Evolutionary conservation across 2,329 filamentous ascomycete genomes (phyloP), one percentile per base, ranked within the genome.

Genomic region (Elsinoe batatas): DNA sequence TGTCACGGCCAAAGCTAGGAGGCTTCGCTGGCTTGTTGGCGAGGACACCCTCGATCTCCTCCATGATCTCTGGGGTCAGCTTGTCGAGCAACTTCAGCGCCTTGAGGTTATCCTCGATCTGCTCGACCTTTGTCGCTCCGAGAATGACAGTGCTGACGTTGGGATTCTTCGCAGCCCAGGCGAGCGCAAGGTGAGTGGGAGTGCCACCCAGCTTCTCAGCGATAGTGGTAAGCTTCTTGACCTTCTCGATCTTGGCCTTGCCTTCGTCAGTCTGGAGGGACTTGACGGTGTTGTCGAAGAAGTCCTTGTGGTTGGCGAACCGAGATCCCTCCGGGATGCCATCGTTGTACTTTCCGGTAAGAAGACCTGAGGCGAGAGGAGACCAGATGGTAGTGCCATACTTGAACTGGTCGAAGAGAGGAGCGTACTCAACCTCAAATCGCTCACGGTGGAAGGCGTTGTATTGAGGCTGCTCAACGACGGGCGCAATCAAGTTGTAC

Each of bases 311-410:
- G 61, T 72, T 78, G 55, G 78, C 78, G 62, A 82, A 82, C 35
- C 81, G 79, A 37, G 79, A 82, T 63, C 76, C 79, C 62, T 79
- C 75, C 13, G 80, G 79, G 55, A 83, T 79, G 54, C 79, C 80
- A 59, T 82, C 74, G 67, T 82, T 82, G 74, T 84, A 83, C 69
- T 83, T 84, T 63, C 80, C 80, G 6, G 78, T 82, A 54, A 84
- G 67, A 37, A 83, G 68, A 57, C 80, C 80, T 30, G 72, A 77
- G 46, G 76, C 77, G 8, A 82, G 71, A 17, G 80, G 78, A 18
- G 70, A 74, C 76, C 77, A 81, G 65, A 77, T 76, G 51, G 75
- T 78, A 38, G 79, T 80, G 46, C 80, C 80, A 62, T 79, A 79
- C 59, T 77, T 68, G 71, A 75, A 78, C 63, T 81, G 74, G 58